phyloP scores from a whole-genome alignment of 169 alveolate genomes.

The Cryptosporidium tyzzeri region DNA sequence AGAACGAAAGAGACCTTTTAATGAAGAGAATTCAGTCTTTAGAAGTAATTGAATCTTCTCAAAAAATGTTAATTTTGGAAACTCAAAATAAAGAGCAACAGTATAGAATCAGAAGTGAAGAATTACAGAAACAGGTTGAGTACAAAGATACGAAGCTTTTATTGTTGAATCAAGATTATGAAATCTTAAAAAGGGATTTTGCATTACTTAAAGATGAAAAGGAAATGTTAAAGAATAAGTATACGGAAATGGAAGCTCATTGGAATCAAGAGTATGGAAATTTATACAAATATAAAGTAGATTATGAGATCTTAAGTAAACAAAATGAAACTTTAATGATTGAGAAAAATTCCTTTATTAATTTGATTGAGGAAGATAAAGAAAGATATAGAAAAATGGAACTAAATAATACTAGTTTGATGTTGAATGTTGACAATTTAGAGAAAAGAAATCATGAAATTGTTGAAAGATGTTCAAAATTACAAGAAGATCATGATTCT shows the following conservation, averaged over 20 bases:
- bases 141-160: constrained; percentile 71
- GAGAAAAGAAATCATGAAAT: constrained; percentile 66
- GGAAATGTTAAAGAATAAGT: constrained; percentile 36
- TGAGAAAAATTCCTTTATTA: constrained; percentile 37
- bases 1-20: constrained; percentile 38
- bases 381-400: constrained; percentile 73
- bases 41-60: constrained; percentile 75
- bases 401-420: constrained; percentile 15
- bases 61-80: constrained; percentile 61
- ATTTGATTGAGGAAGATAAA: constrained; percentile 44
- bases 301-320: constrained; percentile 35
- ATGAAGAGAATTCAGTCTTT: constrained; percentile 54
- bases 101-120: constrained; percentile 67
- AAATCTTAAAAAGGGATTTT: constrained; percentile 44
- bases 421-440: constrained; percentile 40
- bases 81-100: constrained; percentile 72
- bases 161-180: constrained; percentile 51
- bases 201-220: constrained; percentile 32
- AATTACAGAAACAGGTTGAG: constrained; percentile 57
- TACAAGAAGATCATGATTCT: constrained; percentile 64
- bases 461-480: constrained; percentile 31
- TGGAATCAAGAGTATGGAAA: constrained; percentile 61
- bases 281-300: constrained; percentile 52
- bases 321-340: constrained; percentile 42
- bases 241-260: constrained; percentile 43